phyloP scores from a whole-genome alignment of 2,329 filamentous ascomycete genomes.

The Fusarium multiceps region DNA sequence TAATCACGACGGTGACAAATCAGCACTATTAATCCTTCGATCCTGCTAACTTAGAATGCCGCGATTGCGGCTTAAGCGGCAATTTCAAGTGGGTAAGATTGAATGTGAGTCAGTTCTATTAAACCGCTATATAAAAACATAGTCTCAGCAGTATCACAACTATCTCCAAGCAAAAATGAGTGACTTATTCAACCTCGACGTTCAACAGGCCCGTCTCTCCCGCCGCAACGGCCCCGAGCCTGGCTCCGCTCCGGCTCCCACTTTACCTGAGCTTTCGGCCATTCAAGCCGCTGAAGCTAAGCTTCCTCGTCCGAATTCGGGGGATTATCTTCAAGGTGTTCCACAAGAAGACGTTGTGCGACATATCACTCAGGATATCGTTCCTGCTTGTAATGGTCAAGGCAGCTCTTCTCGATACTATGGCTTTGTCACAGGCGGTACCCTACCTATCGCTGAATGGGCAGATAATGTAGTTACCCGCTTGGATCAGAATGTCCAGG shows the following conservation, averaged over 20 bases:
- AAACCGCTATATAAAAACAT: background rate
- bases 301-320: conserved; percentile 50
- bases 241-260: conserved; percentile 43
- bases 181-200: conserved; percentile 42
- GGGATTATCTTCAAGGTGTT: conserved; percentile 49
- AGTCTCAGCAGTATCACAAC: background rate
- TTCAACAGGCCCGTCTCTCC: conserved; percentile 42
- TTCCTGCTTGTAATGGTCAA: conserved; percentile 73
- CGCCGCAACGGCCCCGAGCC: conserved; percentile 30
- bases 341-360: conserved; percentile 46
- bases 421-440: conserved; percentile 88
- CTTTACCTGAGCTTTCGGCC: conserved; percentile 53
- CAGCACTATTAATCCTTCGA: conserved; percentile 8
- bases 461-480: conserved; percentile 87
- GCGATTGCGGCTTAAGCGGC: conserved; percentile 32
- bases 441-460: conserved; percentile 80
- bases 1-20: conserved; percentile 1
- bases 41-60: conserved; percentile 4
- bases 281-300: conserved; percentile 54
- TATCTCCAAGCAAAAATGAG: conserved; percentile 33
- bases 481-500: conserved; percentile 85
- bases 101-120: background rate
- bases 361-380: conserved; percentile 60
- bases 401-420: conserved; percentile 78
- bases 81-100: conserved; percentile 17